Percentiles rank a stretch among this genome's conserved stretches.
Evolutionary conservation across 2,329 filamentous ascomycete species (phyloP).

Genomic region (Fusarium verticillioides): DNA sequence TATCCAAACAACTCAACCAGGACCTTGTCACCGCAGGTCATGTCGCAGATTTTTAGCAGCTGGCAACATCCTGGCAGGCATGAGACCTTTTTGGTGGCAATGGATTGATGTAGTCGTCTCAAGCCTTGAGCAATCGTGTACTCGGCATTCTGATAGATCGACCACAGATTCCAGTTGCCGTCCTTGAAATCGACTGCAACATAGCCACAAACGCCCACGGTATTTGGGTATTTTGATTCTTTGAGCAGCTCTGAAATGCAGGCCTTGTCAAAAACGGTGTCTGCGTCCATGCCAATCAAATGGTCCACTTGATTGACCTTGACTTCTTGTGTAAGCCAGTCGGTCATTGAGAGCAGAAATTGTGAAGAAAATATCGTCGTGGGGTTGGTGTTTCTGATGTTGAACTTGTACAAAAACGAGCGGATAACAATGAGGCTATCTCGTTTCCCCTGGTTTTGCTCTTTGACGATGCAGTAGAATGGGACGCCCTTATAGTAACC

Average conservation of each 20-base stretch:
- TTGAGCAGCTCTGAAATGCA: conserved; percentile 54
- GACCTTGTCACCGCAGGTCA: conserved; percentile 38
- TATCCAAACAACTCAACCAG: conserved; percentile 41
- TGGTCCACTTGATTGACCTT: conserved; percentile 49
- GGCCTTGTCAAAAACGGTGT: conserved; percentile 52
- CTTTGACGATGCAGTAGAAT: conserved; percentile 56
- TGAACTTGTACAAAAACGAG: conserved; percentile 57
- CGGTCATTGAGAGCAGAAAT: conserved; percentile 49
- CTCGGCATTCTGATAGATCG: conserved; percentile 42
- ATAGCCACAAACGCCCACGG: conserved; percentile 56
- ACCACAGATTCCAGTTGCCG: conserved; percentile 42
- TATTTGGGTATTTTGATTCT: conserved; percentile 49
- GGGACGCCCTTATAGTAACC: conserved; percentile 55
- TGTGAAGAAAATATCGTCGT: conserved; percentile 51
- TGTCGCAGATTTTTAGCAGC: conserved; percentile 38
- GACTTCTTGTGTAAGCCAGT: conserved; percentile 46
- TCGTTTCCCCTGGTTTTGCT: conserved; percentile 56
- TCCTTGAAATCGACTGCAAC: conserved; percentile 46
- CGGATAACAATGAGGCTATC: conserved; percentile 55
- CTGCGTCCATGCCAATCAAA: conserved; percentile 55
- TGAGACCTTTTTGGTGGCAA: conserved; percentile 42
- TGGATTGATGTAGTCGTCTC: conserved; percentile 40
- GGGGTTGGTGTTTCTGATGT: conserved; percentile 50
- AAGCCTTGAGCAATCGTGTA: conserved; percentile 44
- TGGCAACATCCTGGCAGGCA: conserved; percentile 42